These are phyloP conservation scores for Stagonosporopsis tanaceti DNA, from an alignment of 2,329 filamentous ascomycete species.

Conservation along the genomic window DNA sequence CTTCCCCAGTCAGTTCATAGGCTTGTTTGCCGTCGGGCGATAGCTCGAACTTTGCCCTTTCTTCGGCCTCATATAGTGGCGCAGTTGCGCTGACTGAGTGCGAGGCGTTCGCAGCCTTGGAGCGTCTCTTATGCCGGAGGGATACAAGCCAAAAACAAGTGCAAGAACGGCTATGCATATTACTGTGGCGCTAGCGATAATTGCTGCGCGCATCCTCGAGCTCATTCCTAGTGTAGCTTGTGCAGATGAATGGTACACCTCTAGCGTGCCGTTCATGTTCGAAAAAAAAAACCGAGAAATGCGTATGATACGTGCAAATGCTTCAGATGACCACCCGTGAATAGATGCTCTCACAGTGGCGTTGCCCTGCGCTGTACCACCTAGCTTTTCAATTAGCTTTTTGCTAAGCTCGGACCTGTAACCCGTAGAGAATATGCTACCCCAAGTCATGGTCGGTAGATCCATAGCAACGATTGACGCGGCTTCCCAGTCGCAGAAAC, in stretches of 20 bases:
- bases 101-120: too few species aligned
- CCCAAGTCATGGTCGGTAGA: constrained; percentile 24
- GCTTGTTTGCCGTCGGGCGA: constrained; percentile 20
- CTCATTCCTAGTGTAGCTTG: background rate
- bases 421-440: constrained; percentile 22
- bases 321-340: constrained; percentile 14
- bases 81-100: too few species aligned
- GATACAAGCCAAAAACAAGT: background rate
- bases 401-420: constrained; percentile 14
- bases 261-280: background rate
- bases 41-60: constrained; percentile 22
- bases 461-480: constrained; percentile 26
- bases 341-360: constrained; percentile 13
- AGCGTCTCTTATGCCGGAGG: background rate
- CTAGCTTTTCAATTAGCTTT: constrained; percentile 16
- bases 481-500: constrained; percentile 30
- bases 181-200: background rate
- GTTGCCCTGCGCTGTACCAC: constrained; percentile 19
- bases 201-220: background rate
- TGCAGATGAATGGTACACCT: background rate
- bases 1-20: constrained; percentile 20
- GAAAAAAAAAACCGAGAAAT: constrained; percentile 3
- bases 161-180: background rate
- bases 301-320: background rate
- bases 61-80: constrained; percentile 6